Evolutionary conservation across 768 basidiomycete species (phyloP).

Genomic region (Psilocybe azurescens): DNA sequence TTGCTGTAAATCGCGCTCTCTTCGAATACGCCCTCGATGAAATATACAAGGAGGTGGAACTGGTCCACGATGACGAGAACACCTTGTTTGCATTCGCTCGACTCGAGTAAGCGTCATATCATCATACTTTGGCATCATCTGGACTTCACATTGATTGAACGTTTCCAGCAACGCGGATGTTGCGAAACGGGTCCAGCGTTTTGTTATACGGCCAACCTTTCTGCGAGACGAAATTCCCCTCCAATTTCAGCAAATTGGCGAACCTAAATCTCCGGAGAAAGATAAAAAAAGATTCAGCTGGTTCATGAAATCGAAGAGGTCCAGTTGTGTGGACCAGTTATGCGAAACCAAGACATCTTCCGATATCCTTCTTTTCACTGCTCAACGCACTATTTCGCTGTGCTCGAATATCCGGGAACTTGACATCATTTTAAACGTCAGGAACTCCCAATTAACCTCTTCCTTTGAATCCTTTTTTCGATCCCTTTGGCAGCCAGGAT

Average conservation of each 20-base stretch:
- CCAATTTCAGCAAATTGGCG: background rate
- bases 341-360: background rate
- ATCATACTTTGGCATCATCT: background rate
- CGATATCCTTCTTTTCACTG: constrained; percentile 14
- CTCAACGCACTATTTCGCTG: background rate
- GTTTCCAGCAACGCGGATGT: constrained; percentile 18
- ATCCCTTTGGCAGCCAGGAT: constrained; percentile 17
- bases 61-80: constrained; percentile 23
- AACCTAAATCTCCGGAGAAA: background rate
- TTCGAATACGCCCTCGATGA: constrained; percentile 33
- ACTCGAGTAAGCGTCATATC: constrained; percentile 20
- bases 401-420: constrained; percentile 27
- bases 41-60: constrained; percentile 31
- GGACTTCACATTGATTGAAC: background rate
- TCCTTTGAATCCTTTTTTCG: constrained; percentile 22
- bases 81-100: constrained; percentile 24
- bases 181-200: constrained; percentile 24
- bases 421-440: constrained; percentile 27
- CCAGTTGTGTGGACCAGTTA: background rate
- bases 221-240: constrained; percentile 16
- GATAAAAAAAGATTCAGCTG: background rate
- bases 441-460: constrained; percentile 12
- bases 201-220: constrained; percentile 29
- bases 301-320: background rate
- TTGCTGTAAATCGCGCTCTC: constrained; percentile 30